Conservation (phyloP, 2,329 filamentous ascomycete genomes). For the Penicillium paneum region DNA sequence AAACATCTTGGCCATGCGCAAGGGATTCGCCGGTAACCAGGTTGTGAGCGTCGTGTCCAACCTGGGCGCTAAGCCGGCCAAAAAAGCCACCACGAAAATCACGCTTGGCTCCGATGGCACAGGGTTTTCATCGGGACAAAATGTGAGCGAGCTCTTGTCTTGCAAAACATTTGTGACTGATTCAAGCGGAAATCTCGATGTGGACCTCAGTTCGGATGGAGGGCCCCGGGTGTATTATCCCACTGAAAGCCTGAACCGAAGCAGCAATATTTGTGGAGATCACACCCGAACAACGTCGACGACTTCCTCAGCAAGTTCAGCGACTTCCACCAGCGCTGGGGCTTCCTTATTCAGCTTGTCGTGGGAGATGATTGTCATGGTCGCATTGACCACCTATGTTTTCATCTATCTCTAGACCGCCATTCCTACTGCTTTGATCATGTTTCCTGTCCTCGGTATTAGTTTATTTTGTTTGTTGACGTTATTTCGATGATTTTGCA, state of each 20-base stretch:
- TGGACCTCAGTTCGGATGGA: constrained; percentile 14
- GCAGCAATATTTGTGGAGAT: constrained; percentile 5
- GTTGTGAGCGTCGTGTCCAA: constrained; percentile 11
- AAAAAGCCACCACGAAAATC: constrained; percentile 5
- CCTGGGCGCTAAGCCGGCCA: constrained; percentile 6
- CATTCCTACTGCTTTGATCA: not conserved
- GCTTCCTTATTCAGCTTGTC: not conserved
- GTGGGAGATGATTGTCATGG: not conserved
- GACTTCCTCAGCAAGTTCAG: constrained; percentile 1
- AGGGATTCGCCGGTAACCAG: constrained; percentile 9
- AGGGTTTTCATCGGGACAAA: constrained; percentile 3
- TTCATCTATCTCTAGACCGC: not conserved
- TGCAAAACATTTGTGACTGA: constrained; percentile 11
- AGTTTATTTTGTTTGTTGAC: not conserved
- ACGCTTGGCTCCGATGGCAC: constrained; percentile 7
- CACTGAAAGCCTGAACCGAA: constrained; percentile 10
- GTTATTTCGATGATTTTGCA: not conserved
- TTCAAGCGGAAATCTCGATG: constrained; percentile 7
- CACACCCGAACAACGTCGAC: constrained; percentile 1
- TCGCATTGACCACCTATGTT: not conserved
- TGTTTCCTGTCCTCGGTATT: not conserved
- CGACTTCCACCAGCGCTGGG: not conserved
- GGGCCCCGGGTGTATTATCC: constrained; percentile 13
- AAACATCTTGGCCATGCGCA: constrained; percentile 10
- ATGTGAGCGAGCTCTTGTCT: constrained; percentile 9